These are phyloP conservation scores for Nepenthes gracilis DNA, from an alignment of 148 eudicot genomes.

Conservation along the genomic window DNA sequence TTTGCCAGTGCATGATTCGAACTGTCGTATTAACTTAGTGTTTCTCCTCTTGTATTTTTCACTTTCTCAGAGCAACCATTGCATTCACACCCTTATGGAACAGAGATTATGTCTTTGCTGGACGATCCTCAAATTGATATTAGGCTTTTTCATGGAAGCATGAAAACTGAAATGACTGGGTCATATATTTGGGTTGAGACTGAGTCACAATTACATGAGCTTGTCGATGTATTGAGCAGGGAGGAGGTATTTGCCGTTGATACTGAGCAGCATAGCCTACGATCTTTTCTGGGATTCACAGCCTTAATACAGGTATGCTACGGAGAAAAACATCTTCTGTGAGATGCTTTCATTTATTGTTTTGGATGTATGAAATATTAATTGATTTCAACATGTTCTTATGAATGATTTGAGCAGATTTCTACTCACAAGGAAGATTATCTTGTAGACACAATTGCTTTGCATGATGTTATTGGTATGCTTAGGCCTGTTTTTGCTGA, in stretches of 20 bases:
- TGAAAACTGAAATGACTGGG: slow-evolving; percentile 26
- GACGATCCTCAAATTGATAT: slow-evolving; percentile 28
- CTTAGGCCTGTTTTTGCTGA: slow-evolving; percentile 74
- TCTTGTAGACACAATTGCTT: slow-evolving; percentile 76
- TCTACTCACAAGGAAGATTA: slow-evolving; percentile 72
- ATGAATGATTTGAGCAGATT: slow-evolving; percentile 30
- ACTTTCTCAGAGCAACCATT: slow-evolving; percentile 23
- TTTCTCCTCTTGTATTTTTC: not conserved
- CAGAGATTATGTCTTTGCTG: slow-evolving; percentile 42
- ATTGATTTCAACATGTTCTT: not conserved
- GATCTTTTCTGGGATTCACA: slow-evolving; percentile 83
- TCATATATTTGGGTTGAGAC: slow-evolving; percentile 67
- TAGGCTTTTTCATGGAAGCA: slow-evolving; percentile 22
- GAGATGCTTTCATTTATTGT: not conserved
- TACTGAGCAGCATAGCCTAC: slow-evolving; percentile 91
- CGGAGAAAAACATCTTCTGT: not conserved
- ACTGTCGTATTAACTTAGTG: not conserved
- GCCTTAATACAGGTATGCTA: slow-evolving; percentile 70
- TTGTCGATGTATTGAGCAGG: slow-evolving; percentile 48
- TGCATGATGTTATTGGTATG: slow-evolving; percentile 68
- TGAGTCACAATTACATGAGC: slow-evolving; percentile 50
- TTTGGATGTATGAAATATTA: not conserved
- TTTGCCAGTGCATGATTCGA: not conserved
- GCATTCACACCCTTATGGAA: slow-evolving; percentile 59
- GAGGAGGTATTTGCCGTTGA: slow-evolving; percentile 78